A percentile compares a stretch with the other conserved stretches of the same genome.
Conservation (phyloP, 2,329 filamentous ascomycete species). For the Furcasterigmium sp. region DNA sequence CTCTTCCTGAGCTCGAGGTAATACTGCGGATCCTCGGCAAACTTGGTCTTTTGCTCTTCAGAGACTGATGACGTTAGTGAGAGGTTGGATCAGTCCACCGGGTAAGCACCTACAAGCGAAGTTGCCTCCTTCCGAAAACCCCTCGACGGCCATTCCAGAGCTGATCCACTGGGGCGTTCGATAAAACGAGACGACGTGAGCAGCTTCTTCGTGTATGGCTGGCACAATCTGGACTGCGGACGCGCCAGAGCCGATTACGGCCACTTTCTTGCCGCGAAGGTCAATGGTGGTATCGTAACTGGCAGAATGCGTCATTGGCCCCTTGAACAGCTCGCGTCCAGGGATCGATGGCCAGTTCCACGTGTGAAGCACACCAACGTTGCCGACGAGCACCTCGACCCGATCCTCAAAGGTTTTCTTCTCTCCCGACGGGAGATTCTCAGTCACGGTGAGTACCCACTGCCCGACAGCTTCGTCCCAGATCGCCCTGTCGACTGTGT, state of each 20-base stretch:
- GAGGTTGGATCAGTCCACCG: too few species aligned
- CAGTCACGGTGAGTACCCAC: slow-evolving; percentile 3
- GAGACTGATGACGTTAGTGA: slow-evolving; percentile 7
- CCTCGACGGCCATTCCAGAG: too few species aligned
- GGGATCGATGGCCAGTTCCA: slow-evolving; percentile 40
- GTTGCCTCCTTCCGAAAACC: too few species aligned
- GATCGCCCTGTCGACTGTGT: slow-evolving; percentile 15
- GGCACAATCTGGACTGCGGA: slow-evolving; percentile 1
- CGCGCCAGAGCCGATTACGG: slow-evolving; percentile 1
- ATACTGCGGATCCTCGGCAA: not conserved
- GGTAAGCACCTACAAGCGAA: too few species aligned
- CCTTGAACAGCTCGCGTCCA: slow-evolving; percentile 33
- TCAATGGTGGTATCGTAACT: slow-evolving; percentile 22
- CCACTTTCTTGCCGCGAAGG: slow-evolving; percentile 18
- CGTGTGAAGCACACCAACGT: slow-evolving; percentile 9
- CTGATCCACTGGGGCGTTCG: slow-evolving; percentile 23
- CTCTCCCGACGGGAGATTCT: too few species aligned
- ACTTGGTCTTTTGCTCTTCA: not conserved
- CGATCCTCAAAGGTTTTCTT: too few species aligned
- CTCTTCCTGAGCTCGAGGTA: not conserved
- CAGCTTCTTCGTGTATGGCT: slow-evolving; percentile 3
- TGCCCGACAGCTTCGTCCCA: slow-evolving; percentile 16
- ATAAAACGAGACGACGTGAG: slow-evolving; percentile 24
- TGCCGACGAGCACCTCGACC: slow-evolving; percentile 12
- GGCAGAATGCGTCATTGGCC: slow-evolving; percentile 27